A percentile compares a stretch with the other conserved stretches of the same genome.
Evolutionary conservation across 768 basidiomycete species (phyloP).

Genomic region (Tephrocybe sp.): DNA sequence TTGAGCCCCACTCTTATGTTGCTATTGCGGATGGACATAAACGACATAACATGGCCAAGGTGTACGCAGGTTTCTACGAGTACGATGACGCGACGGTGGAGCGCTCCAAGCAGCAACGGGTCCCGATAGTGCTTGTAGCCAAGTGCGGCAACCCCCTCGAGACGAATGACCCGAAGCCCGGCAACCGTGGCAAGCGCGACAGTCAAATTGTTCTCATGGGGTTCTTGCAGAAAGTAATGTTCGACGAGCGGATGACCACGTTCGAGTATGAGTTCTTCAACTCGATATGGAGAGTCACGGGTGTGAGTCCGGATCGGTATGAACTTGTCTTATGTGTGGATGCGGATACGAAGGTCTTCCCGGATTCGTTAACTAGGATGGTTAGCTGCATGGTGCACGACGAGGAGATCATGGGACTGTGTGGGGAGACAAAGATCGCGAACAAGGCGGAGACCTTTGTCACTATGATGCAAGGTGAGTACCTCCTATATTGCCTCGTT

Average conservation of each 20-base stretch:
- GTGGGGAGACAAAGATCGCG: conserved; percentile 99
- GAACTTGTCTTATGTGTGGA: conserved; percentile 96
- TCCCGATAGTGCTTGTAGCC: conserved; percentile 94
- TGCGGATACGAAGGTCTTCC: conserved; percentile 99
- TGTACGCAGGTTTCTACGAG: conserved; percentile 95
- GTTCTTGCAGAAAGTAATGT: conserved; percentile 99
- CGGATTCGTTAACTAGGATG: conserved; percentile 96
- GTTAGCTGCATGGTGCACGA: conserved; percentile 96
- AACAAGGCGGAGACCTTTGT: conserved; percentile 99
- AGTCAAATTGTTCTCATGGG: conserved; percentile 97
- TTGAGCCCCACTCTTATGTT: conserved; percentile 94
- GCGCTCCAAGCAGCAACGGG: conserved; percentile 91
- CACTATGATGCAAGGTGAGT: conserved; percentile 98
- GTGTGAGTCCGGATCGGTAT: conserved; percentile 93
- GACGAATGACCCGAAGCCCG: conserved; percentile 86
- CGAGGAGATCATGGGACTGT: conserved; percentile 97
- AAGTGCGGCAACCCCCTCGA: conserved; percentile 95
- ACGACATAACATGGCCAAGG: conserved; percentile 98
- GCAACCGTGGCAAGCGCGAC: conserved; percentile 98
- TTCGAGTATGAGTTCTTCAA: conserved; percentile 99
- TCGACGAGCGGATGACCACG: conserved; percentile 99
- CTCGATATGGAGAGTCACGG: conserved; percentile 92
- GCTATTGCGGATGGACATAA: conserved; percentile 99
- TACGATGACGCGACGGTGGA: conserved; percentile 93
- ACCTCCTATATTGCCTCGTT: neutral